Evolutionary conservation across 495 filamentous ascomycete genomes (phyloP).

Genomic region (Aspergillus diversus): DNA sequence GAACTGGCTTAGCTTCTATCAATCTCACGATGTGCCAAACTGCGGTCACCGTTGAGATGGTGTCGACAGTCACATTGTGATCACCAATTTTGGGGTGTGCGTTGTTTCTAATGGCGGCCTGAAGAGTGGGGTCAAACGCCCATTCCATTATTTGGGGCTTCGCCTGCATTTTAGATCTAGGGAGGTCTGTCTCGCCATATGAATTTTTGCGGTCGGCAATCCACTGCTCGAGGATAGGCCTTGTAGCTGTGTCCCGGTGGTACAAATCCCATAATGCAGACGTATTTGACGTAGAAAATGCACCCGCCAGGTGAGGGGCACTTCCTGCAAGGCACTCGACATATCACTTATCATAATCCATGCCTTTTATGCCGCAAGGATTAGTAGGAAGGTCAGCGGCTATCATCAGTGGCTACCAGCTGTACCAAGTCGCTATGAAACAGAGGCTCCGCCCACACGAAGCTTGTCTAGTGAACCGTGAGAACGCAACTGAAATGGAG

Average conservation of each 20-base stretch:
- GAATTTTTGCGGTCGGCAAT: not conserved
- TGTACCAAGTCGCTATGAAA: no score
- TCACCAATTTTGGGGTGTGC: not conserved
- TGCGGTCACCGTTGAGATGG: not conserved
- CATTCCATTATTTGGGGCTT: constrained; percentile 2
- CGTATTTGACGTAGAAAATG: not conserved
- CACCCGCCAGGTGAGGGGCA: not conserved
- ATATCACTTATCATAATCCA: not conserved
- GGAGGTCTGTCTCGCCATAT: not conserved
- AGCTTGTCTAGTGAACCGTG: no score
- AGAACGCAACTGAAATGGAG: no score
- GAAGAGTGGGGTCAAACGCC: not conserved
- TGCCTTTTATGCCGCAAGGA: not conserved
- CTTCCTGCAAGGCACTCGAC: not conserved
- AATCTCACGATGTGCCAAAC: not conserved
- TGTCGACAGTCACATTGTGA: not conserved
- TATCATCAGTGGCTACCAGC: no score
- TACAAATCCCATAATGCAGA: not conserved
- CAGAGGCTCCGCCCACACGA: no score
- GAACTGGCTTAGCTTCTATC: not conserved
- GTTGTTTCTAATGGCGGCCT: not conserved
- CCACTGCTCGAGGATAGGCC: not conserved
- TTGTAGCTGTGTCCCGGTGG: not conserved
- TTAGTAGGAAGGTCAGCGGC: no score
- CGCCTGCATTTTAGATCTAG: not conserved